Evolutionary conservation across 768 basidiomycete genomes (phyloP), one percentile per base, ranked within the genome.

Genomic region (Psilocybe cubensis): DNA sequence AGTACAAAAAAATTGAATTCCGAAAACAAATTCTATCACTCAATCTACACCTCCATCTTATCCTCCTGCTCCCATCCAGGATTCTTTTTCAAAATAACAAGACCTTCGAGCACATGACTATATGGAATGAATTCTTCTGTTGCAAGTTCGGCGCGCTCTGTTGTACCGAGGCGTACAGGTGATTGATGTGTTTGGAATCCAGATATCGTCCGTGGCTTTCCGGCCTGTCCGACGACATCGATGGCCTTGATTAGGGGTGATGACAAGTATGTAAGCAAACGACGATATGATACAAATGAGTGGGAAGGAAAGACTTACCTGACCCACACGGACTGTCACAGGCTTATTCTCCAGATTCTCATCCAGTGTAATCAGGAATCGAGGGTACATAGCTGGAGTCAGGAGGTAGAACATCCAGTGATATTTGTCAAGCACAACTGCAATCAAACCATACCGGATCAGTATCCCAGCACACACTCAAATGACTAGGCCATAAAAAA

Each of bases 361-460:
- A 74, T 96, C 88, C 18, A 99, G 86, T 0, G 96, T 97, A 72
- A 98, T 98, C 68, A 99, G 76, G 90, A 98, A 98, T 55, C 96
- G 88, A 31, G 97, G 97, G 76, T 94, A 96, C 97, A 99, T 98
- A 57, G 95, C 92, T 2, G 94, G 89, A 5, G 88, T 88, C 25
- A 98, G 83, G 84, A 96, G 95, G 78, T 92, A 99, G 55, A 98
- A 76, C 94, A 98, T 97, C 97, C 97, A 99, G 74, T 98, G 97
- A 63, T 92, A 90, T 72, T 89, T 96, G 70, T 96, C 94, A 17
- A 98, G 84, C 1, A 99, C 79, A 70, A 99, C 96, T 97, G 58
- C 17, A n/a, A 59, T 38, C 46, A 48, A 56, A 46, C 57, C 33
- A 50, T 12, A 40, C 27, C 52, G 38, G 56, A 21, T 49, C 12